These are phyloP conservation scores for Hamamelis virginiana DNA, from an alignment of 164 flowering plant genomes.

Conservation along the genomic window DNA sequence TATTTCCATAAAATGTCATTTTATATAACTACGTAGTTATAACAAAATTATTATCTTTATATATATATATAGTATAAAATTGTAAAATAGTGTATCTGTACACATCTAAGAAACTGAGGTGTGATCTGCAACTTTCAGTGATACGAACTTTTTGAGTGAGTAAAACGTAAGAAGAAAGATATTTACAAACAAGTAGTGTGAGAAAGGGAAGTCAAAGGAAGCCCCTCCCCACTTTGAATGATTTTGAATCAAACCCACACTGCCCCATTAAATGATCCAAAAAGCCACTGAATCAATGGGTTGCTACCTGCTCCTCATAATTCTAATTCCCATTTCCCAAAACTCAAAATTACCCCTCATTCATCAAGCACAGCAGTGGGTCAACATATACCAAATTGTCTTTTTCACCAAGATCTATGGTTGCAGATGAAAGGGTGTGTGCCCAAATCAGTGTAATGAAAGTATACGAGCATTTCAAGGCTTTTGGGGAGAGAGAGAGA, in stretches of 20 bases:
- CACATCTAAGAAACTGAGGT: not conserved
- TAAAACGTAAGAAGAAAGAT: conserved; percentile 10
- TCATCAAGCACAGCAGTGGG: too few relatives aligned
- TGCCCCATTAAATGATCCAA: not conserved
- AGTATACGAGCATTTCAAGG: conserved; percentile 9
- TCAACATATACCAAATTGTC: not conserved
- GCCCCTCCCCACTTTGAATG: not conserved
- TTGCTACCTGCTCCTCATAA: conserved; percentile 1
- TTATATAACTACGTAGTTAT: too few relatives aligned
- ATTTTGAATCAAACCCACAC: not conserved
- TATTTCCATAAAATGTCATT: too few relatives aligned
- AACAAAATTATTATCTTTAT: too few relatives aligned
- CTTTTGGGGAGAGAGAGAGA: conserved; percentile 1
- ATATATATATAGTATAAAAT: too few relatives aligned
- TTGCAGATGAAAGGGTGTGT: not conserved
- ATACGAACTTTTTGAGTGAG: conserved; percentile 8
- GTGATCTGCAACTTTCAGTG: not conserved
- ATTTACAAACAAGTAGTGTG: not conserved
- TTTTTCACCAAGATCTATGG: not conserved
- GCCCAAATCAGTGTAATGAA: not conserved
- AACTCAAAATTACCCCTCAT: too few relatives aligned
- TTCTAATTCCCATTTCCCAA: too few relatives aligned
- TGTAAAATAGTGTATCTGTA: too few relatives aligned
- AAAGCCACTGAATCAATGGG: not conserved
- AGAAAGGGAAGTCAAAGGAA: not conserved